Percentiles rank a stretch among this genome's conserved stretches.
phyloP scores from a whole-genome alignment of 352 stramenopile species.

The Phytophthora meadii region DNA sequence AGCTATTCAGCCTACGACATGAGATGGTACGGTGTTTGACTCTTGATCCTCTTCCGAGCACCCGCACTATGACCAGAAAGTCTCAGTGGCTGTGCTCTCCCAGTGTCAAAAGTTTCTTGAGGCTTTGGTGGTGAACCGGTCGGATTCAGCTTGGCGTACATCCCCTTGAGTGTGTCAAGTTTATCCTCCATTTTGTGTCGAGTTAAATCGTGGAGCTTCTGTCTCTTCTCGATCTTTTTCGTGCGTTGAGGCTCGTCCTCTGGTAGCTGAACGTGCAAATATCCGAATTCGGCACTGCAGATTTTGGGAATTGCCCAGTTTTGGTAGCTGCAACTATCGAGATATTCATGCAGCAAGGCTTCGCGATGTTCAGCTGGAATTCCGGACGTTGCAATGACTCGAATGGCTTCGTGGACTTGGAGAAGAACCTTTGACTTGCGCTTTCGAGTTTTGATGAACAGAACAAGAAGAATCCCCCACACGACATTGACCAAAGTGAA shows the following conservation, averaged over 20 bases:
- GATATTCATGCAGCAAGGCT: constrained; percentile 33
- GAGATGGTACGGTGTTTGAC: neutral
- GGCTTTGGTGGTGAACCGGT: neutral
- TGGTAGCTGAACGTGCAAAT: constrained; percentile 43
- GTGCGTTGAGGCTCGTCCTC: constrained; percentile 23
- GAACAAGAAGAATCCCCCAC: constrained; percentile 34
- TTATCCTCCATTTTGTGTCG: neutral
- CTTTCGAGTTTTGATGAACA: constrained; percentile 38
- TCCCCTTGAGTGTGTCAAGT: neutral
- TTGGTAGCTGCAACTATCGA: constrained; percentile 7
- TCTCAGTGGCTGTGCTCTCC: neutral
- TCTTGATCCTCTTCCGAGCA: neutral
- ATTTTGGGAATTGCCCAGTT: constrained; percentile 23
- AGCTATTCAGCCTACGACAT: neutral
- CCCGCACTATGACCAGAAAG: neutral
- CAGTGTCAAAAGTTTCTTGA: neutral
- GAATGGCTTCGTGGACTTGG: constrained; percentile 48
- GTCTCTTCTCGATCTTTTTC: neutral
- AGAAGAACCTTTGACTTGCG: constrained; percentile 33
- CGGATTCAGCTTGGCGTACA: neutral
- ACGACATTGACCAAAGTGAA: constrained; percentile 56
- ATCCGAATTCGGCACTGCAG: constrained; percentile 33
- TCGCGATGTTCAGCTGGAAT: constrained; percentile 40
- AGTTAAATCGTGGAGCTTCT: neutral
- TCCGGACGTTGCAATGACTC: constrained; percentile 30